Base-by-base conservation (phyloP, 1,284 basidiomycete genomes). In the Agroathelia rolfsii region DNA sequence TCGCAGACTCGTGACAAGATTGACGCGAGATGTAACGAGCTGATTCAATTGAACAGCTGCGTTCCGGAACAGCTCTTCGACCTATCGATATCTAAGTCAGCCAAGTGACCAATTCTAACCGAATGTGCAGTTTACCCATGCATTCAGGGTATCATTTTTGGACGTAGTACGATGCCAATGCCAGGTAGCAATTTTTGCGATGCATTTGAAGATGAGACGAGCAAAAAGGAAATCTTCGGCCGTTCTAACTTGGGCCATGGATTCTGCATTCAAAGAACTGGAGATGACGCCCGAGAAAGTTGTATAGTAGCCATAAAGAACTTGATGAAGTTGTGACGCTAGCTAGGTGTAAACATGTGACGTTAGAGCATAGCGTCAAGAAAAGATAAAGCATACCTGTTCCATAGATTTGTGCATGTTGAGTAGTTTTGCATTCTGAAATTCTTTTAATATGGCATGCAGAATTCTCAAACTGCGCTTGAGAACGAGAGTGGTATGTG, bases 191-290 rank as follows among this genome's bases (percentile, higher is more conserved):
- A 81, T 64, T 44, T 75, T 83, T 9, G 62, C 56, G 25, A 86
- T 53, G 43, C 69, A 75, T 49, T 86, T 86, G 56, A 75, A 84
- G 4, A 74, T 53, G 7, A 83, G 52, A 47, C 86, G 82, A 3
- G 70, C 69, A 11, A 82, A 53, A 4, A 69, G 47, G 29, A 86
- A 56, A 39, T 75, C 72, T 38, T 73, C 65, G 2, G 49, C 58
- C 32, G 44, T 69, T 35, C 43, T 55, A 42, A 45, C 63, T 43
- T 41, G 58, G 49, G 37, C 52, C 40, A 59, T 61, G 35, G 42
- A 58, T 8, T 44, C 26, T 3, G 57, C 47, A 23, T 42, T 45
- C 3, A 65, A 41, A 6, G 55, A 50, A 5, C 61, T 55, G 7
- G 59, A 49, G 25, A 70, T 53, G 14, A 49, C 44, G 5, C 55